Conservation (phyloP, 2,329 filamentous ascomycete species). For the Metarhizium anisopliae region DNA sequence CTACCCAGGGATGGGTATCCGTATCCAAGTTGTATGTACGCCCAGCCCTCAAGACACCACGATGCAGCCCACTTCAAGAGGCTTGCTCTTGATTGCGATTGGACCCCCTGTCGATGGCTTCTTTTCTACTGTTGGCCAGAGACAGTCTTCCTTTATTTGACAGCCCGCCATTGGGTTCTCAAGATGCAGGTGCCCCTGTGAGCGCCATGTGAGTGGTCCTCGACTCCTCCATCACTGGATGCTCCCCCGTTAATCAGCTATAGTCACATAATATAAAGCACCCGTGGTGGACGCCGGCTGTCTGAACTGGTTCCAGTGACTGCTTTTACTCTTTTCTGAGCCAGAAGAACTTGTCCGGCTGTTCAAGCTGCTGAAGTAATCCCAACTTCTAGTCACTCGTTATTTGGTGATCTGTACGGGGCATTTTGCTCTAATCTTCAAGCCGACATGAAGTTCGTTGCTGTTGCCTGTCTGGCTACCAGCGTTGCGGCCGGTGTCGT, state of each 20-base stretch:
- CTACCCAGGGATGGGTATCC: too few species aligned
- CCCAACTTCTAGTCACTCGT: constrained; percentile 5
- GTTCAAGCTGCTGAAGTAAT: neutral
- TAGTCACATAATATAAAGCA: neutral
- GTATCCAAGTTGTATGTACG: too few species aligned
- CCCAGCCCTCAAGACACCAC: neutral
- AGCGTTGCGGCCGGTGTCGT: neutral
- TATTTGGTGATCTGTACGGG: neutral
- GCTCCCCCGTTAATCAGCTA: neutral
- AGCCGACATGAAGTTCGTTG: constrained; percentile 3
- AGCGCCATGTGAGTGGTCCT: neutral
- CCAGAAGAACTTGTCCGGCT: neutral
- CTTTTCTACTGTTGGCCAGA: too few species aligned
- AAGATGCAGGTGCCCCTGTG: too few species aligned
- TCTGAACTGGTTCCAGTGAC: neutral
- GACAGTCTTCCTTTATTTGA: too few species aligned
- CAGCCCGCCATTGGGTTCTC: too few species aligned
- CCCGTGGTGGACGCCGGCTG: neutral
- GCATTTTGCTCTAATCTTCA: neutral
- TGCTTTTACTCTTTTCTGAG: neutral
- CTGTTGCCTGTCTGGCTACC: constrained; percentile 4
- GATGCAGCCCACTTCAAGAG: neutral
- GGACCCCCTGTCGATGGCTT: too few species aligned
- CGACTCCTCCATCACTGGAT: neutral
- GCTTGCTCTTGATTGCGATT: too few species aligned